phyloP scores from a whole-genome alignment of 768 basidiomycete species.

The Leucosporidium yakuticum region DNA sequence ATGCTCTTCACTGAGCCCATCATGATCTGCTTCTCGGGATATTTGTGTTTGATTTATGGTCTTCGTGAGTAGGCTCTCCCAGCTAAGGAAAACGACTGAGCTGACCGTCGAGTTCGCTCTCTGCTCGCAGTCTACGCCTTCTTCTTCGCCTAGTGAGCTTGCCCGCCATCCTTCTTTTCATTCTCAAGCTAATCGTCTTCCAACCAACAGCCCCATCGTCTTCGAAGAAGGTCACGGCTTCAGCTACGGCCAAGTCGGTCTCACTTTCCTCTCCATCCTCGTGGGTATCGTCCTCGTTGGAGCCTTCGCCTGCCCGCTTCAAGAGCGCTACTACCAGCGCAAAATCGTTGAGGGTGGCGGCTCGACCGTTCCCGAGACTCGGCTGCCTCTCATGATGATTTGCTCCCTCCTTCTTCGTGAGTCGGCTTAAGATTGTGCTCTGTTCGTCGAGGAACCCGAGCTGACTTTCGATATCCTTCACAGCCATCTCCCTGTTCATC shows the following conservation, averaged over 20 bases:
- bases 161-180: too few relatives aligned
- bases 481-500: too few relatives aligned
- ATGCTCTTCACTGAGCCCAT: conserved; percentile 12
- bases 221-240: conserved; percentile 18
- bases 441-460: too few relatives aligned
- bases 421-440: too few relatives aligned
- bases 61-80: background rate
- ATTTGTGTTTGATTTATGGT: conserved; percentile 39
- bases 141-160: conserved; percentile 10
- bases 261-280: conserved; percentile 31
- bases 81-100: too few relatives aligned
- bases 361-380: conserved; percentile 31
- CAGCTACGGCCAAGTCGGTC: conserved; percentile 8
- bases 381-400: conserved; percentile 40
- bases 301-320: conserved; percentile 35
- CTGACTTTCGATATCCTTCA: too few relatives aligned
- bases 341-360: conserved; percentile 13
- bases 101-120: too few relatives aligned
- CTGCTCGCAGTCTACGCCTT: background rate
- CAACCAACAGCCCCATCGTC: conserved; percentile 6
- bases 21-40: conserved; percentile 18
- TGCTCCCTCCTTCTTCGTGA: conserved; percentile 39
- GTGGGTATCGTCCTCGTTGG: conserved; percentile 34
- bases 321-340: conserved; percentile 37
- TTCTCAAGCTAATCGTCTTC: too few relatives aligned